Conservation (phyloP, 805 yeast genomes). For the Kregervanrija delftensis region DNA sequence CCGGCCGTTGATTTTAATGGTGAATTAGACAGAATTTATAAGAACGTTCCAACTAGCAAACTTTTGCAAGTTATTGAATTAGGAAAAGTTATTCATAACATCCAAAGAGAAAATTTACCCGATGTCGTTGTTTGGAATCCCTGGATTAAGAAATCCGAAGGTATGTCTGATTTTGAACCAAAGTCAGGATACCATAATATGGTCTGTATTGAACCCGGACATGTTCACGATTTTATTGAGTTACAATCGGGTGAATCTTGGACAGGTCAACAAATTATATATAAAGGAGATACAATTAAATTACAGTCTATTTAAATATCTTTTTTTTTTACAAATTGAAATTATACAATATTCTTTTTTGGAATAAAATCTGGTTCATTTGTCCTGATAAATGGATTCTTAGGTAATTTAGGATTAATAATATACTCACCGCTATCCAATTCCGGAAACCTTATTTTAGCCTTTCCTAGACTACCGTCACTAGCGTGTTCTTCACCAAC, state of each 20-base stretch:
- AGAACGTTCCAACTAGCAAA: constrained; percentile 47
- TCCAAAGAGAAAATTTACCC: constrained; percentile 52
- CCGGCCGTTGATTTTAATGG: constrained; percentile 67
- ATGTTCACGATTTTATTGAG: constrained; percentile 60
- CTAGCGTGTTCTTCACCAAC: constrained; percentile 34
- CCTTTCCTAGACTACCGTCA: constrained; percentile 30
- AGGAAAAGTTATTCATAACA: constrained; percentile 64
- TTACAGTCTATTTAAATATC: constrained; percentile 8
- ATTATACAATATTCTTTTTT: too few species aligned
- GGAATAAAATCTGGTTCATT: constrained; percentile 47
- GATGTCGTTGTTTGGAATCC: constrained; percentile 96
- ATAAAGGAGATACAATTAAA: constrained; percentile 41
- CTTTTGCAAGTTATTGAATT: constrained; percentile 60
- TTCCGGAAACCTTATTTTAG: constrained; percentile 54
- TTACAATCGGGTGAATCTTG: constrained; percentile 70
- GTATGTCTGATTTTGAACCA: constrained; percentile 87
- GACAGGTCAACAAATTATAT: constrained; percentile 60
- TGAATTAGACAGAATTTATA: constrained; percentile 84
- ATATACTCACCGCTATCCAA: constrained; percentile 35
- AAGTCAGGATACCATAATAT: constrained; percentile 74
- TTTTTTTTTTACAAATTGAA: not conserved
- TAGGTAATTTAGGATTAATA: constrained; percentile 62
- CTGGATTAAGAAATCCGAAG: constrained; percentile 76
- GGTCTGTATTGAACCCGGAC: constrained; percentile 95
- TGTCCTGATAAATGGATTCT: constrained; percentile 64